Conservation (phyloP, 23 red algal species). For the Chondrus crispus region DNA sequence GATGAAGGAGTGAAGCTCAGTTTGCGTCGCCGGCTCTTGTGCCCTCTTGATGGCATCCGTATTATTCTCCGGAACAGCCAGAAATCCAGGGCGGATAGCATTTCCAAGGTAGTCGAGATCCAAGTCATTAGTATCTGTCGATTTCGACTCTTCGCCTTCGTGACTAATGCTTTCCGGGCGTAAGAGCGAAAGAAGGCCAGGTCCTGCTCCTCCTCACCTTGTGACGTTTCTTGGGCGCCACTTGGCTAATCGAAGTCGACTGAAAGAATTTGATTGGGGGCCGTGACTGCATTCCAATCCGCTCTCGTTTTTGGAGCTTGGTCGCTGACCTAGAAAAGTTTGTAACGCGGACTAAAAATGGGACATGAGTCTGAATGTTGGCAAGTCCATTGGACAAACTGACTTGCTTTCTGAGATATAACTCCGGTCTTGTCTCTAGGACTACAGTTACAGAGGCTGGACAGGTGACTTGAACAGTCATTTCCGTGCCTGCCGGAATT, state of each 20-base stretch:
- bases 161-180: too few relatives aligned
- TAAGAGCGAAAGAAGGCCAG: too few relatives aligned
- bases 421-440: not conserved
- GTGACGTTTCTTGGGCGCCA: too few relatives aligned
- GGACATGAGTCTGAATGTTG: not conserved
- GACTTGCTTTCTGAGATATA: not conserved
- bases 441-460: not conserved
- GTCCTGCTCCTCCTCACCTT: too few relatives aligned
- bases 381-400: not conserved
- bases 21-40: not conserved
- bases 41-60: not conserved
- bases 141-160: too few relatives aligned
- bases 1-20: not conserved
- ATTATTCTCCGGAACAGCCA: not conserved
- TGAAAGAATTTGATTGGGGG: too few relatives aligned
- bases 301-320: too few relatives aligned
- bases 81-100: not conserved
- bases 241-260: too few relatives aligned
- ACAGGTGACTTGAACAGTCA: not conserved
- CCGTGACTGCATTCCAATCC: too few relatives aligned
- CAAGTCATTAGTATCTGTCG: too few relatives aligned
- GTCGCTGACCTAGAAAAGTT: too few relatives aligned
- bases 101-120: constrained; percentile 6
- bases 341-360: not conserved
- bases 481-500: not conserved